A percentile compares a stretch with the other conserved stretches of the same genome.
Evolutionary conservation across 140 eudicot genomes (phyloP).

Genomic region (Bidens hawaiensis): DNA sequence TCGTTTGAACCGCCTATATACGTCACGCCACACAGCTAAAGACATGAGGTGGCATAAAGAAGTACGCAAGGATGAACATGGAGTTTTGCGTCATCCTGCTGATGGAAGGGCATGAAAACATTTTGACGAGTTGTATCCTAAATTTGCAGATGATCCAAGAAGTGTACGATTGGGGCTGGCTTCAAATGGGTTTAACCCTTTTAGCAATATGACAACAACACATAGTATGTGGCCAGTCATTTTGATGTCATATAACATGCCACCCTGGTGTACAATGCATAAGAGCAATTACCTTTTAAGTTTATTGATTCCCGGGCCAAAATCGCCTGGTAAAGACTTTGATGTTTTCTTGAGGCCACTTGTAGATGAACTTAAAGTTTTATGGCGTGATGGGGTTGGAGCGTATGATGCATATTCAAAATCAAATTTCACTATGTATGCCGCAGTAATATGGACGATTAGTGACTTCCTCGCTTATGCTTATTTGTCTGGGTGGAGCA

Average conservation of each 20-base stretch:
- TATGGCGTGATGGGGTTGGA: too few species aligned
- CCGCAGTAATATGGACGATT: not conserved
- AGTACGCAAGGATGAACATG: not conserved
- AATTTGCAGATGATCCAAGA: not conserved
- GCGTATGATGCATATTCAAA: too few species aligned
- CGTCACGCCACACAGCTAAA: conserved; percentile 6
- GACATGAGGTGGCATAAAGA: conserved; percentile 13
- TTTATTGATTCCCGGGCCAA: not conserved
- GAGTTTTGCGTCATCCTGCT: not conserved
- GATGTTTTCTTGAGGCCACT: too few species aligned
- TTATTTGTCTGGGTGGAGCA: not conserved
- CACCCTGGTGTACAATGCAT: not conserved
- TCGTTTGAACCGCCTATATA: too few species aligned
- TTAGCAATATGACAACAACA: too few species aligned
- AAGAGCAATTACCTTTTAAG: not conserved
- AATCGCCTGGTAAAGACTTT: conserved; percentile 6
- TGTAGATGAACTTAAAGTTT: too few species aligned
- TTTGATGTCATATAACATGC: too few species aligned
- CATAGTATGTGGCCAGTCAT: too few species aligned
- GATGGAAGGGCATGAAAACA: not conserved
- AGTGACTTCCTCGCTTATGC: too few species aligned
- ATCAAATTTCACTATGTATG: too few species aligned
- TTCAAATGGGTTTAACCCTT: too few species aligned
- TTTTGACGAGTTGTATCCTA: not conserved
- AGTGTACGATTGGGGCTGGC: not conserved